Base-by-base conservation (phyloP, 225 moss, liverwort and hornwort species). In the Lunularia cruciata region DNA sequence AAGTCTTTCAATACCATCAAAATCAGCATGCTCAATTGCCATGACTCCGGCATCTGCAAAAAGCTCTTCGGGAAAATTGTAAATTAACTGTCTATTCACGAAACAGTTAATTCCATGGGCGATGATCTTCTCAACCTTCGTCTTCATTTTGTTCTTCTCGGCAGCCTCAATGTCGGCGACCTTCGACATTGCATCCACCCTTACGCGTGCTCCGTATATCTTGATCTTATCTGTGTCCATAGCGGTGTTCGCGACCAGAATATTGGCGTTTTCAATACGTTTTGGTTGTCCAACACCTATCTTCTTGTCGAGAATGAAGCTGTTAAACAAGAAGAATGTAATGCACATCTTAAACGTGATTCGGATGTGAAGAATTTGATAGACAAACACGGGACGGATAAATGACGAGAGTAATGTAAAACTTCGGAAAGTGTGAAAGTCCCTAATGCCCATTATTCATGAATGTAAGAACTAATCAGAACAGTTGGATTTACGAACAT, bases 151-250 rank as follows among this genome's bases (percentile, higher is more conserved):
- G 0, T 72, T 78, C 84, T 98, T 98, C 49, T 98, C 96, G 2
- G 96, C 95, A 39, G 90, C 92, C 83, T 98, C 92, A 5, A 98
- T 98, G 11, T 98, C 92, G 5, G 96, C 96, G 63, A 98, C 96
- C 74, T 98, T 98, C 3, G 87, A 86, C 90, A 98, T 98, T 16
- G 92, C 87, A 83, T 98, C 96, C 60, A 98, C 92, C n/a, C 96
- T 87, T 47, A 98, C 96, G 49, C 96, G 92, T 7, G 92, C 96
- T 23, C 96, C 92, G 27, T 92, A 98, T 8, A 98, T 98, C 65
- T 98, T 93, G n/a, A 93, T 86, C 76, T 98, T 98, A 85, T 93
- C 92, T 1, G 90, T 93, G 55, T 93, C 92, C 96, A 98, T 98
- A 16, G 96, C 92, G 36, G 96, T 98, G 51, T 98, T 98, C 0